Base-by-base conservation (phyloP, 306 rosid genomes). In the Fragaria vesca region DNA sequence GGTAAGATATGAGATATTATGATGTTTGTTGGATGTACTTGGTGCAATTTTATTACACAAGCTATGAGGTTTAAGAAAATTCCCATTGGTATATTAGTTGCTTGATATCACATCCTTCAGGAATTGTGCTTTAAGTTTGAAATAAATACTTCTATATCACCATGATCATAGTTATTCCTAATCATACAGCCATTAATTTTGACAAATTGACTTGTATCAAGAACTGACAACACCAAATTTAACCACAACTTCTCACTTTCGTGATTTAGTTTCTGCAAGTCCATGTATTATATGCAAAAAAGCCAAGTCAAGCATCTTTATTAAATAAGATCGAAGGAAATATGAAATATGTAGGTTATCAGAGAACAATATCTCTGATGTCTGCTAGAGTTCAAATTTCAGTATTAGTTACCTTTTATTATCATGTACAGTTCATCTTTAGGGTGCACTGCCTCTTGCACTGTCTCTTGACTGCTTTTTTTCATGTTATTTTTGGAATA, bases 1-100 rank as follows among this genome's bases (percentile, higher is more conserved):
- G 93, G 99, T 95, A 87, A 83, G 93, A 71, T 87, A 60, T 75
- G 36, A 40, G 80, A 28, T 76, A 32, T 36, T 17, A 32, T 77
- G 36, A 83, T 79, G 63, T 45, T 54, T 36, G 66, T 50, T 10
- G 74, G 77, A 74, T 77, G 57, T 45, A 28, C 34, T 66, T 28
- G 62, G 77, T 52, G 18, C 47, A 50, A 45, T 40, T 60, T 12
- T 43, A 60, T 74, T 17, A 16, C 1, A 54, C 4, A 16, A 8
- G 45, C 21, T n/a, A 12, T 61, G 47, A 8, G 28, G 38, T 69
- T 16, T 5, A 12, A 45, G 36, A 15, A n/a, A 8, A 40, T 13
- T 57, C 46, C 58, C 18, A 17, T 61, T 42, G 69, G 42, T 10
- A 40, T 24, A 17, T 45, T 43, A 26, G 45, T 24, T 42, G 68